These are phyloP conservation scores for Penicillium brasilianum DNA, from an alignment of 2,329 filamentous ascomycete genomes.

Conservation along the genomic window DNA sequence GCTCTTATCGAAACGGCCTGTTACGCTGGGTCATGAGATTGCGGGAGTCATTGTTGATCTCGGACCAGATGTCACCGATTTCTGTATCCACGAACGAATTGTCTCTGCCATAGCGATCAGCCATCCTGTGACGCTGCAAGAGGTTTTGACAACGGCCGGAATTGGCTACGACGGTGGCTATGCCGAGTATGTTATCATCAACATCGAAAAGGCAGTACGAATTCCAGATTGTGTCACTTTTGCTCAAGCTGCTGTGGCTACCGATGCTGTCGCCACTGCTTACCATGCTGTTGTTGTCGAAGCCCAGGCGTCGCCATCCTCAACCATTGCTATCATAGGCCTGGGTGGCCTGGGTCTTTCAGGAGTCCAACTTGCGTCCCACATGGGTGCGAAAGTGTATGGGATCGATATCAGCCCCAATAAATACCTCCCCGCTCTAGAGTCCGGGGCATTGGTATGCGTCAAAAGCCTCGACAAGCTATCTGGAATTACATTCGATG, in stretches of 20 bases:
- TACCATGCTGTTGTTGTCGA: conserved; percentile 1
- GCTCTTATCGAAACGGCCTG: neutral
- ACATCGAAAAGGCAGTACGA: neutral
- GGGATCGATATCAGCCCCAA: neutral
- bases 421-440: neutral
- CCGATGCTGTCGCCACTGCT: neutral
- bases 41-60: neutral
- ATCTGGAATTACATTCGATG: neutral
- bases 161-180: neutral
- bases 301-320: neutral
- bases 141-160: neutral
- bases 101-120: neutral
- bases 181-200: neutral
- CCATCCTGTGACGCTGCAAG: neutral
- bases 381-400: neutral
- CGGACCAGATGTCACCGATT: neutral
- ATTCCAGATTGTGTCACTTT: neutral
- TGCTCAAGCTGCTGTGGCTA: neutral
- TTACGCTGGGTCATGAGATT: neutral
- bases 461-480: neutral
- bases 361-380: neutral
- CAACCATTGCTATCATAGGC: conserved; percentile 3
- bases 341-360: neutral
- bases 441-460: neutral
- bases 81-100: neutral